Evolutionary conservation across 495 filamentous ascomycete genomes (phyloP).

Genomic region (Aspergillus baeticus): DNA sequence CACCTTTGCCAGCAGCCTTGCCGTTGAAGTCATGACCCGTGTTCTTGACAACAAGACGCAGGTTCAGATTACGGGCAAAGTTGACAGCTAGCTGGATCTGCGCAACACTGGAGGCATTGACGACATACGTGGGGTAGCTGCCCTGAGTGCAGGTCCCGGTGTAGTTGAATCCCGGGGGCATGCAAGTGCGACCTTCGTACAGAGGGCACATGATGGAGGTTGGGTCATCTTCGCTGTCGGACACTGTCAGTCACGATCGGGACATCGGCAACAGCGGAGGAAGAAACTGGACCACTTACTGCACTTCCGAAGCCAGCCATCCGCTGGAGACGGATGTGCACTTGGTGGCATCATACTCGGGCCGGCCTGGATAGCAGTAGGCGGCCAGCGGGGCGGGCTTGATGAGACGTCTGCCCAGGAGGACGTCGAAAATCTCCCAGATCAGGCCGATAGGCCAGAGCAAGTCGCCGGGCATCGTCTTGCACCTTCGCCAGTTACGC

Average conservation of each 20-base stretch:
- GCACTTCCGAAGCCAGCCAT: slow-evolving; percentile 28
- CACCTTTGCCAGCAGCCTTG: slow-evolving; percentile 56
- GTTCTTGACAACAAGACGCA: slow-evolving; percentile 66
- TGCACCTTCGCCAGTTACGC: slow-evolving; percentile 34
- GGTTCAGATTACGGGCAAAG: slow-evolving; percentile 58
- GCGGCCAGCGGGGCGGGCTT: slow-evolving; percentile 54
- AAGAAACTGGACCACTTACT: no score
- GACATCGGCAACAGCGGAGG: no score
- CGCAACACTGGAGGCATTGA: slow-evolving; percentile 53
- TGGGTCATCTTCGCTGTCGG: slow-evolving; percentile 31
- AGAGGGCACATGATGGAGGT: slow-evolving; percentile 47
- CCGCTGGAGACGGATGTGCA: slow-evolving; percentile 30
- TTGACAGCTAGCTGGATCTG: slow-evolving; percentile 62
- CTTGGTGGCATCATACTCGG: slow-evolving; percentile 42
- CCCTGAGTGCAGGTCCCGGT: slow-evolving; percentile 51
- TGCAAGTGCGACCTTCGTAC: slow-evolving; percentile 38
- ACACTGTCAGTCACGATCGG: background rate
- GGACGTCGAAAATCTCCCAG: slow-evolving; percentile 47
- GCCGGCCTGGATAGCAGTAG: slow-evolving; percentile 49
- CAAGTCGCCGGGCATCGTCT: slow-evolving; percentile 47
- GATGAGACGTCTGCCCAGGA: slow-evolving; percentile 49
- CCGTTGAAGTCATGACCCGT: slow-evolving; percentile 68
- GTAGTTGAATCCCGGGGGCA: slow-evolving; percentile 30
- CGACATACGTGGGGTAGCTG: slow-evolving; percentile 56
- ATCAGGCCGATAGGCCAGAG: slow-evolving; percentile 41